A percentile compares a stretch with the other conserved stretches of the same genome.
phyloP scores from a whole-genome alignment of 1,139 yeast species.

The Magnusiomyces suaveolens region DNA sequence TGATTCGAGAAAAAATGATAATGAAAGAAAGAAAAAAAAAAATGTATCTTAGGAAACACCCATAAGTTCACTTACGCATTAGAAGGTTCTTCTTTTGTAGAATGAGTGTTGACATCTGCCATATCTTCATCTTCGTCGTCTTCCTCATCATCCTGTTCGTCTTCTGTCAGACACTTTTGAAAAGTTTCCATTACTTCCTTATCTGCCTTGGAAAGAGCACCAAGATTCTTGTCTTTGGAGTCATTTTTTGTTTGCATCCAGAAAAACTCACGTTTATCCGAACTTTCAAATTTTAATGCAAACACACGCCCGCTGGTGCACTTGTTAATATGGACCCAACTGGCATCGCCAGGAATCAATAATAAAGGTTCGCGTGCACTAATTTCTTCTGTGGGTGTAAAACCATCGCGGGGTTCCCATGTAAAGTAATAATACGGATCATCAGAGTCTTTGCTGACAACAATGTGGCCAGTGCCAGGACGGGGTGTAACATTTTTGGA shows the following conservation, averaged over 20 bases:
- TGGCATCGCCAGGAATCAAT: conserved; percentile 87
- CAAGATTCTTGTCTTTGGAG: conserved; percentile 42
- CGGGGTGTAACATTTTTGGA: conserved; percentile 65
- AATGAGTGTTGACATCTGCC: neutral
- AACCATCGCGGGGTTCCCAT: conserved; percentile 49
- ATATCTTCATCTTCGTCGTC: conserved; percentile 14
- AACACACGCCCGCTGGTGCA: conserved; percentile 80
- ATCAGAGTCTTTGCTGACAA: conserved; percentile 56
- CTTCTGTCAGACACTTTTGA: conserved; percentile 41
- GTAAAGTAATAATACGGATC: conserved; percentile 43
- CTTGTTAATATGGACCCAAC: conserved; percentile 64
- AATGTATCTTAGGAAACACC: neutral
- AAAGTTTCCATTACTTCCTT: conserved; percentile 44
- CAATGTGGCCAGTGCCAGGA: conserved; percentile 65
- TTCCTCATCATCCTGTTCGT: conserved; percentile 38
- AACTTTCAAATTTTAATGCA: conserved; percentile 68
- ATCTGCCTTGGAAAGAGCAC: conserved; percentile 53
- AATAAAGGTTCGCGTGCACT: conserved; percentile 50
- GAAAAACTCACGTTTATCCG: conserved; percentile 75
- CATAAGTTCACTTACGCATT: conserved; percentile 2
- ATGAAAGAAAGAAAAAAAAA: neutral
- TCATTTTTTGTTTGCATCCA: conserved; percentile 86
- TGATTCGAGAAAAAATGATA: no score
- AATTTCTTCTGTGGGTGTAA: conserved; percentile 22
- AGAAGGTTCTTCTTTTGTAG: neutral